Base-by-base conservation (phyloP, 2,329 filamentous ascomycete genomes). In the Fusarium poae region DNA sequence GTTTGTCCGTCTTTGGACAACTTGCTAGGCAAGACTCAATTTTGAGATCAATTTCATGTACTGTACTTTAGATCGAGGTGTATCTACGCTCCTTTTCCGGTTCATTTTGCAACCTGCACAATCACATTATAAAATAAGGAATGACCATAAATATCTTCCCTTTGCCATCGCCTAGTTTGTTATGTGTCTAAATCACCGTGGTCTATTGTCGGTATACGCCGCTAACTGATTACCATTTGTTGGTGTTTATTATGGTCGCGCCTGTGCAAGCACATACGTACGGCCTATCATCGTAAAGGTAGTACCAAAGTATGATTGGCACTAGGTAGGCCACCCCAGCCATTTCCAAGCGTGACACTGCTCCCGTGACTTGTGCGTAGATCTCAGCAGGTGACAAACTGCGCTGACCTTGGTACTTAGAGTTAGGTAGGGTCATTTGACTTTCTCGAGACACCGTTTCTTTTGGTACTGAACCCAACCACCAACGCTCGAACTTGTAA, bases 21-120 rank as follows among this genome's bases (percentile, higher is more conserved):
- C 30, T 70, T 70, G 67, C 57, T 34, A 55, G 48, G 62, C 67
- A 51, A 70, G 43, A 30, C 55, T 69, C 62, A 58, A 54, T 62
- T 69, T 55, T 63, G 45, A 51, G 66, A 59, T 64, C 62, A 67
- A 70, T 67, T 69, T 63, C 57, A 67, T 69, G 67, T 69, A 69
- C 54, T 70, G 62, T 69, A 69, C 32, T 67, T 69, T 70, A 64
- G 57, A 63, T 59, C 53, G 53, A 69, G 57, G 49, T 70, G 67
- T 69, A 70, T 69, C 30, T 67, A 69, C 62, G 46, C 58, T 69
- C 66, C 20, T 56, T 69, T 67, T 35, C 40, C 13, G 39, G 23
- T 49, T 62, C 58, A 27, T 18, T 45, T 20, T 21, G n/a, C 29
- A 45, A 48, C 51, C 40, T 52, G 29, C 42, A 45, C 56, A 65